phyloP scores from a whole-genome alignment of 768 basidiomycete genomes.

The Glaciozyma antarctica region DNA sequence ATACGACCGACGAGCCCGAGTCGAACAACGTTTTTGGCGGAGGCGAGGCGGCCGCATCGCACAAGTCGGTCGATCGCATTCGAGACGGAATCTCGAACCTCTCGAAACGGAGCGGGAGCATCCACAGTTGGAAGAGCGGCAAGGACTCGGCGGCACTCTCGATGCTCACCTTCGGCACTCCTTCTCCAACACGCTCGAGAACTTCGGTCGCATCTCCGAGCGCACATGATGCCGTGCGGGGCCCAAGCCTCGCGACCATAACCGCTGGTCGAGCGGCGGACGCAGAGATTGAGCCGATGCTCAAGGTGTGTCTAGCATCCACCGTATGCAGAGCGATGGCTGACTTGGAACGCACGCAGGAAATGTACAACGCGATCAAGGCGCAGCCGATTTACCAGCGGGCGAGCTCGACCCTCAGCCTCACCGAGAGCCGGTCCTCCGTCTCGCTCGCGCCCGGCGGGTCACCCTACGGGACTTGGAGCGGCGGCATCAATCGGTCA shows the following conservation, averaged over 20 bases:
- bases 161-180: not conserved
- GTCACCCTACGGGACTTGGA: conserved; percentile 35
- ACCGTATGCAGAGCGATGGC: conserved; percentile 4
- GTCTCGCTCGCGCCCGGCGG: conserved; percentile 17
- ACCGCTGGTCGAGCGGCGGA: not conserved
- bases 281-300: conserved; percentile 65
- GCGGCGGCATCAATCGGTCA: conserved; percentile 20
- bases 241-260: too few species aligned
- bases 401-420: not conserved
- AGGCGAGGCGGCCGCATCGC: not conserved
- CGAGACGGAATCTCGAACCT: not conserved
- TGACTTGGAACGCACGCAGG: conserved; percentile 45
- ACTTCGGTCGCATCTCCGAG: not conserved
- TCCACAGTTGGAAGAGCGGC: not conserved
- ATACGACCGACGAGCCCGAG: not conserved
- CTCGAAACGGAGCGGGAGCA: not conserved
- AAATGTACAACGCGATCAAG: conserved; percentile 89
- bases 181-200: not conserved
- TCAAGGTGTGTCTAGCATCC: conserved; percentile 55
- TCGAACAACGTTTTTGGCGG: not conserved
- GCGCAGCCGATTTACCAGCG: conserved; percentile 30
- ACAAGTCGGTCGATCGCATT: conserved; percentile 11
- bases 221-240: too few species aligned
- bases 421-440: conserved; percentile 16
- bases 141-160: not conserved